Percentiles rank a stretch among this genome's conserved stretches.
These are phyloP conservation scores for Candida dendrica DNA, from an alignment of 805 yeast species.

Conservation along the genomic window DNA sequence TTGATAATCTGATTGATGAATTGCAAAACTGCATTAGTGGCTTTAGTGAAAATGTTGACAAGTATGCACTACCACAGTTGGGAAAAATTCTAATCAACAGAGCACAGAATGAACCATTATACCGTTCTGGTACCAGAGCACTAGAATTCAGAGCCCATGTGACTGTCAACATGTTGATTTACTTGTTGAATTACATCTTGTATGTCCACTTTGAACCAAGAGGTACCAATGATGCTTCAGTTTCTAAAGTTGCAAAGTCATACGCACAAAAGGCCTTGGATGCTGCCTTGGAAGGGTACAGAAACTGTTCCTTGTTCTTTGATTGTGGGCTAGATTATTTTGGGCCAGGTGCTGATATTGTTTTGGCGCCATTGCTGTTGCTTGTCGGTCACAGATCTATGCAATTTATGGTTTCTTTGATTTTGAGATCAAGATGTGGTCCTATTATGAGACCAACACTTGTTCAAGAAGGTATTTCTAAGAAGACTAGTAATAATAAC, in stretches of 20 bases:
- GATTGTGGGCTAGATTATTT: slow-evolving; percentile 26
- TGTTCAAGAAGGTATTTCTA: neutral
- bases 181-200: slow-evolving; percentile 41
- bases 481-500: slow-evolving; percentile 4
- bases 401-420: slow-evolving; percentile 50
- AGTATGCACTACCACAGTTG: slow-evolving; percentile 28
- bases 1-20: slow-evolving; percentile 29
- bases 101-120: slow-evolving; percentile 15
- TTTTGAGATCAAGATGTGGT: slow-evolving; percentile 40
- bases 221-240: slow-evolving; percentile 28
- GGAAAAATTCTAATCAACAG: slow-evolving; percentile 18
- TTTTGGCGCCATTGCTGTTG: slow-evolving; percentile 41
- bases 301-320: slow-evolving; percentile 34
- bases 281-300: slow-evolving; percentile 36
- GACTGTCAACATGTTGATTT: slow-evolving; percentile 39
- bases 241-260: slow-evolving; percentile 25
- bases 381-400: slow-evolving; percentile 49
- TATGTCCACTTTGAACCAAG: slow-evolving; percentile 38
- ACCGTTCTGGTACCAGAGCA: slow-evolving; percentile 28
- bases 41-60: slow-evolving; percentile 18
- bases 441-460: slow-evolving; percentile 26
- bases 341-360: slow-evolving; percentile 37
- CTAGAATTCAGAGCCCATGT: slow-evolving; percentile 31
- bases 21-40: slow-evolving; percentile 27
- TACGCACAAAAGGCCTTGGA: slow-evolving; percentile 36